A percentile compares a stretch with the other conserved stretches of the same genome.
Conservation (phyloP, 2,329 filamentous ascomycete genomes). For the Ceratocystis cacaofunesta region DNA sequence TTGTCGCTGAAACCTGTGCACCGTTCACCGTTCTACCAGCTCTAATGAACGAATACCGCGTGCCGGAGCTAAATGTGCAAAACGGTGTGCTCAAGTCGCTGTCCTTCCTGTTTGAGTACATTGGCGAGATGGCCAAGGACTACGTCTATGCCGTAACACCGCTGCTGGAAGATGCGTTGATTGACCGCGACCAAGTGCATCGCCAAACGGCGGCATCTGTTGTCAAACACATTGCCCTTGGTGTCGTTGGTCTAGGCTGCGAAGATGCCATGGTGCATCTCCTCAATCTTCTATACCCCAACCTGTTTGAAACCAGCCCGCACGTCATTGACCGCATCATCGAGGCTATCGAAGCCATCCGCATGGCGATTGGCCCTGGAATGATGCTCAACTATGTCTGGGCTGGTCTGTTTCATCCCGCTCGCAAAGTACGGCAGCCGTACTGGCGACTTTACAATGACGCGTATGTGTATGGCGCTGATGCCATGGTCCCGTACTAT, state of each 20-base stretch:
- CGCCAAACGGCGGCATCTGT: conserved; percentile 91
- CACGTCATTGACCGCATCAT: conserved; percentile 98
- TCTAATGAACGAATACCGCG: conserved; percentile 97
- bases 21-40: conserved; percentile 97
- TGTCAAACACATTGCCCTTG: conserved; percentile 93
- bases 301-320: conserved; percentile 92
- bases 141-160: conserved; percentile 98
- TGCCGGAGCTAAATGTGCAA: conserved; percentile 95
- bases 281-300: conserved; percentile 89
- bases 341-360: conserved; percentile 90
- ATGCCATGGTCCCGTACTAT: conserved; percentile 94
- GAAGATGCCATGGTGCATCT: conserved; percentile 98
- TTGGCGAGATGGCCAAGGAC: conserved; percentile 98
- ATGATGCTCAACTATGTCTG: conserved; percentile 96
- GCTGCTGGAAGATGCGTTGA: conserved; percentile 87
- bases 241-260: conserved; percentile 92
- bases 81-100: conserved; percentile 96
- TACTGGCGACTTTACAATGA: conserved; percentile 98
- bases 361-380: conserved; percentile 83
- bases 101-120: conserved; percentile 97
- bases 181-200: conserved; percentile 95
- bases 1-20: conserved; percentile 94
- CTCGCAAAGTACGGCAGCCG: conserved; percentile 80
- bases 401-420: conserved; percentile 94
- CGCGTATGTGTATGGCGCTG: conserved; percentile 83